Conservation (phyloP, 768 basidiomycete species). For the Psilocybe sp. region DNA sequence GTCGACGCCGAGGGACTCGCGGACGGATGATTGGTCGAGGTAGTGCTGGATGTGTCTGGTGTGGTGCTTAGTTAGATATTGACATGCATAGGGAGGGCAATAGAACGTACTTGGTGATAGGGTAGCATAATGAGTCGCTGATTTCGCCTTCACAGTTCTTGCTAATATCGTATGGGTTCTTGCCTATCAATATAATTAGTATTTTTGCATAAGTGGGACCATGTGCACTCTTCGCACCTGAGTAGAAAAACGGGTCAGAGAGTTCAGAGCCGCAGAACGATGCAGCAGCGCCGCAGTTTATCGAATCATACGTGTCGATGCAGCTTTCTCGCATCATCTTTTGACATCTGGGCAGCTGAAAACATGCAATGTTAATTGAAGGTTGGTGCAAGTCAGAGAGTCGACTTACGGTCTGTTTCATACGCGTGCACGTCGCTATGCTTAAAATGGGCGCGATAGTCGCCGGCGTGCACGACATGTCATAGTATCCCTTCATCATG, state of each 20-base stretch:
- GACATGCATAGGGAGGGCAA: neutral
- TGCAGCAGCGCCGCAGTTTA: constrained; percentile 61
- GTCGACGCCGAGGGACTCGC: constrained; percentile 61
- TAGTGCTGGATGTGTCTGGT: constrained; percentile 50
- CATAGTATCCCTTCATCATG: constrained; percentile 38
- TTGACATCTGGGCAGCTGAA: constrained; percentile 63
- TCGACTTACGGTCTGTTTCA: constrained; percentile 61
- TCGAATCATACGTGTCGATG: constrained; percentile 59
- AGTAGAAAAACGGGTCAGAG: neutral
- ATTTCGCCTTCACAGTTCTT: constrained; percentile 51
- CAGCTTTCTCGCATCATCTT: constrained; percentile 54
- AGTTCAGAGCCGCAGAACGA: constrained; percentile 54
- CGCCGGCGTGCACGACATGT: constrained; percentile 54
- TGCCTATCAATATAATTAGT: constrained; percentile 20
- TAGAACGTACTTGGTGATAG: constrained; percentile 35
- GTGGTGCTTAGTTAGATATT: constrained; percentile 16
- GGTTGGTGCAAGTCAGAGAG: neutral
- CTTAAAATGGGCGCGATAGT: constrained; percentile 46
- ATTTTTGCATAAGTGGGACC: neutral
- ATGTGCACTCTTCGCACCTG: neutral
- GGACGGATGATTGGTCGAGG: constrained; percentile 57
- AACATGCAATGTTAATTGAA: neutral
- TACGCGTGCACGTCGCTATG: constrained; percentile 50
- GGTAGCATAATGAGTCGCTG: constrained; percentile 53
- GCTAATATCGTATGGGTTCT: constrained; percentile 70